Conservation (phyloP, 2,329 filamentous ascomycete species). For the Alternaria postmessia region DNA sequence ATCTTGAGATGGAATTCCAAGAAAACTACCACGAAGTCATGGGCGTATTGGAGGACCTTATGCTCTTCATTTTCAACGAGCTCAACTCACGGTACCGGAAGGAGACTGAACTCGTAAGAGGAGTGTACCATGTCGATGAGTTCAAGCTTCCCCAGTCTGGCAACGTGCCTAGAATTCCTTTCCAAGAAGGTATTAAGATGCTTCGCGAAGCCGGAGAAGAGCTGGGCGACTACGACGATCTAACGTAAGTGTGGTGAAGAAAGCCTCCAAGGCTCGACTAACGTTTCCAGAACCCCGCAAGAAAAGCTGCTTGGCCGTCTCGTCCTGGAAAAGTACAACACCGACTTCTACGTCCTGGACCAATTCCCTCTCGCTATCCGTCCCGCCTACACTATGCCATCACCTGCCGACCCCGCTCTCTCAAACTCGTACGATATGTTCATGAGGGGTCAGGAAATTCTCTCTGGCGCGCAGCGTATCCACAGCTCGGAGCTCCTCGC, state of each 20-base stretch:
- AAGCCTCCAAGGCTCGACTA: not conserved
- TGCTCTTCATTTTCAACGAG: conserved; percentile 82
- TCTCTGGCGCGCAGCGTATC: conserved; percentile 72
- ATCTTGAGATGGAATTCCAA: conserved; percentile 90
- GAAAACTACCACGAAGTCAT: conserved; percentile 80
- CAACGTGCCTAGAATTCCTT: conserved; percentile 78
- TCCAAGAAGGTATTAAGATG: conserved; percentile 79
- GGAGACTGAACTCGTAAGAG: conserved; percentile 75
- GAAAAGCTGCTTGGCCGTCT: conserved; percentile 90
- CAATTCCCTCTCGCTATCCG: conserved; percentile 91
- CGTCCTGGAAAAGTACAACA: conserved; percentile 86
- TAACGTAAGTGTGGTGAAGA: conserved; percentile 56
- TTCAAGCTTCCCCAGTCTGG: conserved; percentile 78
- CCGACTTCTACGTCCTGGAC: conserved; percentile 96
- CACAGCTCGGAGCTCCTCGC: conserved; percentile 67
- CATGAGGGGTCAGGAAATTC: conserved; percentile 75
- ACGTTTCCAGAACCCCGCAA: conserved; percentile 68
- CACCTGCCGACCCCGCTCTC: conserved; percentile 54
- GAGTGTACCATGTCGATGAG: conserved; percentile 77
- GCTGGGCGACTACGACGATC: conserved; percentile 78
- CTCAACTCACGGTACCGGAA: conserved; percentile 71
- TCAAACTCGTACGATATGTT: conserved; percentile 74
- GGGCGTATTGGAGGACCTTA: conserved; percentile 74
- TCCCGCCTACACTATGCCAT: conserved; percentile 91
- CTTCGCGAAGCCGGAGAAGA: conserved; percentile 80